Evolutionary conservation across 192 early-diverging fungal species (phyloP), one percentile per base, ranked within the genome.

Genomic region (Endogone sp.): DNA sequence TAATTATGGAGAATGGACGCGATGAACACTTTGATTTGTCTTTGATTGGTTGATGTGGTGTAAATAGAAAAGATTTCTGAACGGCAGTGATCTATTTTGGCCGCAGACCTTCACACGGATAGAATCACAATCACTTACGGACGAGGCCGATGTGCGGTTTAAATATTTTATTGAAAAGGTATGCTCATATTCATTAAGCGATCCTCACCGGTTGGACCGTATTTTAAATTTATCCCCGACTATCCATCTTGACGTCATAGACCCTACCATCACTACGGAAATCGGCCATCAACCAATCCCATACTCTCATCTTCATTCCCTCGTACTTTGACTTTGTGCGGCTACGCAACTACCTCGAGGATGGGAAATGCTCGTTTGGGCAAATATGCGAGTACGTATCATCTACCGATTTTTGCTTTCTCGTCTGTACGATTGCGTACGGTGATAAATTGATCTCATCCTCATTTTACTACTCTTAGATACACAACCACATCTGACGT

Each of bases 241-340:
- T 29, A 23, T 63, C 4, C 37, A 11, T 26, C 26, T 26, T 57
- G 28, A 25, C n/a, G n/a, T n/a, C n/a, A 22, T 67, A 86, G 75
- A 84, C 89, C 21, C 67, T 93, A 11, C 91, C 91, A 21, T 76
- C 77, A 8, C 70, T 89, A 30, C 71, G 84, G 66, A 82, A 78
- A 65, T 79, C 82, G 13, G 74, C 82, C n/a, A 74, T 82, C 22
- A 84, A 71, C 27, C 79, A 89, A 81, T 74, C 86, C 54, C 81
- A 86, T 79, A 80, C 88, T 65, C 75, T 94, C 63, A 85, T 99
- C 54, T 94, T 94, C 79, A 86, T 95, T 2, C 91, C 97, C 9
- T 93, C 91, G 9, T 99, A 98, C 73, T 96, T 98, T 85, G 98
- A 99, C 70, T 99, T 90, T 86, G 92, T 99, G 16, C 84, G 95